These are phyloP conservation scores for Phytophthora pisi DNA, from an alignment of 352 stramenopile species.

Conservation along the genomic window DNA sequence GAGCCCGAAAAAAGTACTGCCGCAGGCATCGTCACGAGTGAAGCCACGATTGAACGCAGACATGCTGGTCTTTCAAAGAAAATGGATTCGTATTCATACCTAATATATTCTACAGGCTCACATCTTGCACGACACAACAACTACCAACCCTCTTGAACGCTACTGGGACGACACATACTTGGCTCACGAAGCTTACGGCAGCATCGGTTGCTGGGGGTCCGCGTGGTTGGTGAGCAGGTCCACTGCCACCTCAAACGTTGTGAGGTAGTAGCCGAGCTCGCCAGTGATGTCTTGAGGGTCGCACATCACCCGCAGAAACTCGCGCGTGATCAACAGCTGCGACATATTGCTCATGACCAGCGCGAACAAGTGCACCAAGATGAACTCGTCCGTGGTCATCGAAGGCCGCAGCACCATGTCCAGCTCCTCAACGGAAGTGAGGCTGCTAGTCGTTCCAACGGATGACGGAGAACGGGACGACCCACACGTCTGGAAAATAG, in stretches of 20 bases:
- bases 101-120: background rate
- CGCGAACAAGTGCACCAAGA: conserved; percentile 66
- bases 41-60: background rate
- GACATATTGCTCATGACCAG: conserved; percentile 57
- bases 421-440: conserved; percentile 45
- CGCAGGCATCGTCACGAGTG: background rate
- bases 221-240: conserved; percentile 56
- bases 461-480: conserved; percentile 31
- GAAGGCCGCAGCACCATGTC: conserved; percentile 41
- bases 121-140: background rate
- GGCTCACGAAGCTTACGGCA: conserved; percentile 20
- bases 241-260: conserved; percentile 71
- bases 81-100: background rate
- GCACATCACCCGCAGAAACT: conserved; percentile 62
- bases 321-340: conserved; percentile 54
- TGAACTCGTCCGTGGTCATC: conserved; percentile 72
- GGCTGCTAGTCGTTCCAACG: conserved; percentile 28
- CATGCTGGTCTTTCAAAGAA: background rate
- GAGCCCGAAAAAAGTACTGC: no score
- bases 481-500: conserved; percentile 56
- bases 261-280: conserved; percentile 78
- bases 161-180: background rate
- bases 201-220: conserved; percentile 47
- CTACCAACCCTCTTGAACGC: background rate
- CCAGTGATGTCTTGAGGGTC: conserved; percentile 63